Base-by-base conservation (phyloP, 2,329 filamentous ascomycete genomes). In the Diaporthe sp. region DNA sequence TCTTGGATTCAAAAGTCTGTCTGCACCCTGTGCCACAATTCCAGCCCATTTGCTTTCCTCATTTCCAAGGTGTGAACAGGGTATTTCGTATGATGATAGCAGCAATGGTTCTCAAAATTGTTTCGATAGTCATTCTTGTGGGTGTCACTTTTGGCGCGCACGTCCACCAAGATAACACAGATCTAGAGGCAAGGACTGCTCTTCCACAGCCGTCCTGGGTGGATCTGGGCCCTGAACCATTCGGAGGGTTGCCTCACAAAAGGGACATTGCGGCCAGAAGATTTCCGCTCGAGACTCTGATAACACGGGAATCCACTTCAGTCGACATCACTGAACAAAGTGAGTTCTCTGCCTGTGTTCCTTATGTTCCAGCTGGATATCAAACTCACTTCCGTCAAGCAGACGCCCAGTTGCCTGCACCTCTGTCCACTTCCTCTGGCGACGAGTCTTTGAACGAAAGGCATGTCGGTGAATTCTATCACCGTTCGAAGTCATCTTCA, bases 121-220 rank as follows among this genome's bases (percentile, higher is more conserved):
- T 55, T 57, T 65, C 25, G 58, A 44, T 51, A 44, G 25, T 73
- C 28, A 37, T 25, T 34, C 34, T 73, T 12, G 31, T 65, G 19
- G 28, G 60, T 12, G 10, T 44, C 12, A 37, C 42, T 17, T 12
- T 55, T 9, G 60, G 46, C 25, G 37, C 39, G 17, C 60, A 25
- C 1, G 19, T 39, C 34, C 19, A 46, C 0, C 34, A 65, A 34
- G 37, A 65, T 10, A 61, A 15, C 39, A 8, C 12, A 34, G 46
- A 44, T 9, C 34, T 55, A 17, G 34, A 31, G 12, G 19, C 34
- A 31, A 55, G n/a, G 28, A 25, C 42, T 44, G 34, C 19, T 31
- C 25, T 44, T 7, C 34, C 58, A 55, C 58, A 55, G 17, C 13
- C 44, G 17, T 65, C 71, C n/a, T 73, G 34, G 71, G 28, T 31